Evolutionary conservation across 2,329 filamentous ascomycete genomes (phyloP), one percentile per base, ranked within the genome.

Genomic region (Thelonectria discophora): DNA sequence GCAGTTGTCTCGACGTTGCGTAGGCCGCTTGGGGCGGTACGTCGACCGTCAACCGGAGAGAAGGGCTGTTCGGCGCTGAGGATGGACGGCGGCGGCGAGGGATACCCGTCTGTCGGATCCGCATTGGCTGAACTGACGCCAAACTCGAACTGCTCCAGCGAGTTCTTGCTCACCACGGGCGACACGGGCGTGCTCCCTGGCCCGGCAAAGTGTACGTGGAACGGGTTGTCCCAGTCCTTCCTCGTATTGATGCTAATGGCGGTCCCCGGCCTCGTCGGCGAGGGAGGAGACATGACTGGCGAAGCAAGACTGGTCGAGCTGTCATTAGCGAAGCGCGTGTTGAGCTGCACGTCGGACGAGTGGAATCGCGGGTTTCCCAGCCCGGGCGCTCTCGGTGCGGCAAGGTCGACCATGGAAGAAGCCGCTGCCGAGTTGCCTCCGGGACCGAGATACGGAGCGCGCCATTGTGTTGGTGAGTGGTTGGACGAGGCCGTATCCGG

Each of bases 191-290:
- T 70, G 8, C 66, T 71, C 15, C 70, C 62, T 52, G 68, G 47
- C n/a, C 69, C 66, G 52, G 66, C 65, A 61, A 81, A 81, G 59
- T 83, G 79, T 32, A 82, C 76, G 12, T 84, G 80, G n/a, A 84
- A 75, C 0, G 83, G 80, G 61, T 81, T 82, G 7, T 81, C 75
- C 76, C 80, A 81, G 9, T 81, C 75, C 76, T 79, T 81, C 5
- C 77, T 74, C 57, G 77, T 79, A 46, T 73, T 76, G 21, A 70
- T 75, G 5, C 75, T 73, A 4, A 62, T 71, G 5, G 74, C 72
- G 13, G 75, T 80, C 13, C 71, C 77, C 12, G 76, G 79, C 58
- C 76, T 59, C 20, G 70, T 73, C 17, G 72, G 64, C 3, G 74
- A 75, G 7, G 60, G 57, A 6, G 73, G 68, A 34, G 63, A 61